A percentile compares a stretch with the other conserved stretches of the same genome.
Conservation (phyloP, 352 stramenopile species). For the Globisporangium irregulare region DNA sequence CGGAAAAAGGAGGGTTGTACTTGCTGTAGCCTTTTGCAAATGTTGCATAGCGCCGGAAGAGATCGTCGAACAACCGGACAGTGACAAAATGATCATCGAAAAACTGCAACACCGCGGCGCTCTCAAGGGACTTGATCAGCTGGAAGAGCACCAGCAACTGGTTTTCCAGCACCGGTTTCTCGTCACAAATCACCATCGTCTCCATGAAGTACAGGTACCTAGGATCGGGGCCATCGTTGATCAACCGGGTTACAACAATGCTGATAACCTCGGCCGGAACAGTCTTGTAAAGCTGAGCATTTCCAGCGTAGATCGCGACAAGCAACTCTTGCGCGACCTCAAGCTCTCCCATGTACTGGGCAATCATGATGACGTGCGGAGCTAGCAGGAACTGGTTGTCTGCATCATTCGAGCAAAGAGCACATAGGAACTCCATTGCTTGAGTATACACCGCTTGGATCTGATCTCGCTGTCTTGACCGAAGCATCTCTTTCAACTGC, state of each 20-base stretch:
- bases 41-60: constrained; percentile 30
- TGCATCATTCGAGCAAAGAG: constrained; percentile 40
- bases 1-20: background rate
- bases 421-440: constrained; percentile 55
- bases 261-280: constrained; percentile 60
- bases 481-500: constrained; percentile 32
- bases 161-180: constrained; percentile 59
- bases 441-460: constrained; percentile 55
- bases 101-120: constrained; percentile 41
- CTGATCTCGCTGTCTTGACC: constrained; percentile 43
- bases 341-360: constrained; percentile 46
- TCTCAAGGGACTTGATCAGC: constrained; percentile 63
- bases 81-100: constrained; percentile 44
- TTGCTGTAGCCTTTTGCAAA: constrained; percentile 13
- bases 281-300: constrained; percentile 44
- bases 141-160: constrained; percentile 67
- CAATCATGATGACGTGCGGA: constrained; percentile 47
- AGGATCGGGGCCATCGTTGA: constrained; percentile 39
- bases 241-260: constrained; percentile 42
- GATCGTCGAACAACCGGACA: constrained; percentile 23
- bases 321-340: constrained; percentile 60
- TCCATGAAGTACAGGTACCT: constrained; percentile 64
- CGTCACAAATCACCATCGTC: constrained; percentile 52
- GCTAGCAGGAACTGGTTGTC: constrained; percentile 53
- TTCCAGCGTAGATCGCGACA: constrained; percentile 50